These are phyloP conservation scores for Amphirosellinia nigrospora DNA, from an alignment of 495 filamentous ascomycete species.

Conservation along the genomic window DNA sequence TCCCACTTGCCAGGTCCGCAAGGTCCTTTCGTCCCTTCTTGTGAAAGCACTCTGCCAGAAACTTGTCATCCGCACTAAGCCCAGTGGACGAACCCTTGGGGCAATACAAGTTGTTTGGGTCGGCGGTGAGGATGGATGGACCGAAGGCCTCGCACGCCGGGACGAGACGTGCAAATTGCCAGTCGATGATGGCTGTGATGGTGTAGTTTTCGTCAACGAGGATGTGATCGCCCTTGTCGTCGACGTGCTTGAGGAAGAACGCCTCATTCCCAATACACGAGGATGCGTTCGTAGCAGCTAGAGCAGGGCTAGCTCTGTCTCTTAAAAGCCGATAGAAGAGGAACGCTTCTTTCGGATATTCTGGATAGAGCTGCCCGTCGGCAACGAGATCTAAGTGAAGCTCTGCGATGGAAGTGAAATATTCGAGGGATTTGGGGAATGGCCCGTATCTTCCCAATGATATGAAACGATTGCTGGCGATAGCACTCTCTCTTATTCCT, in stretches of 20 bases:
- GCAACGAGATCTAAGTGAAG: constrained; percentile 37
- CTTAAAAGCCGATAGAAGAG: constrained; percentile 15
- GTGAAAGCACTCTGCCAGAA: background rate
- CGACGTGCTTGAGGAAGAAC: constrained; percentile 13
- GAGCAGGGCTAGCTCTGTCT: background rate
- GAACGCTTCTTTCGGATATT: constrained; percentile 21
- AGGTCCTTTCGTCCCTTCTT: background rate
- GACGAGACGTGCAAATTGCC: constrained; percentile 19
- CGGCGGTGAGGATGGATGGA: constrained; percentile 40
- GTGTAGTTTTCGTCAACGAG: background rate
- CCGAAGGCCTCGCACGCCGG: constrained; percentile 31
- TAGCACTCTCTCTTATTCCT: background rate
- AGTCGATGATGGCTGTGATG: constrained; percentile 1
- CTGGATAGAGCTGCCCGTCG: constrained; percentile 23
- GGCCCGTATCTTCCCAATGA: constrained; percentile 16
- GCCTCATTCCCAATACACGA: background rate
- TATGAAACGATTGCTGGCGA: background rate
- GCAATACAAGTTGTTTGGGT: constrained; percentile 36
- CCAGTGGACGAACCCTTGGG: background rate
- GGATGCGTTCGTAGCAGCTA: background rate
- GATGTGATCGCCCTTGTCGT: constrained; percentile 11
- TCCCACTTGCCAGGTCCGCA: background rate
- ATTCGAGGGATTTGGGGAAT: constrained; percentile 16
- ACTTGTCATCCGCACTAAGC: constrained; percentile 27
- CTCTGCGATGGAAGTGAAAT: constrained; percentile 26